phyloP scores from a whole-genome alignment of 2,329 filamentous ascomycete genomes.

The Colletotrichum karsti region DNA sequence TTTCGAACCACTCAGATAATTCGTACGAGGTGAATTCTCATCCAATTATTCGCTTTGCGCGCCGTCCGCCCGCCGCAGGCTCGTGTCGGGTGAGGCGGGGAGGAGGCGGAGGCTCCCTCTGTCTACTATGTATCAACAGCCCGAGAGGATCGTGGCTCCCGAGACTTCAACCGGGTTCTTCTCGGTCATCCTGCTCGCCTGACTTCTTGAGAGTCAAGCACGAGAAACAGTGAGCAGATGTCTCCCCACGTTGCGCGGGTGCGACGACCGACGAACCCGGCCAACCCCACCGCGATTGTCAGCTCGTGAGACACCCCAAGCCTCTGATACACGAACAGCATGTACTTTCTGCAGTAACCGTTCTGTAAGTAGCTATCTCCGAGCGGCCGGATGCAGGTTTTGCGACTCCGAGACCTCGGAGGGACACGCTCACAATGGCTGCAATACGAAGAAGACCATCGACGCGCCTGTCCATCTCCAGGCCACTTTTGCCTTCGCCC shows the following conservation, averaged over 20 bases:
- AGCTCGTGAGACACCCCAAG: slow-evolving; percentile 28
- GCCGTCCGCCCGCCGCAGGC: background rate
- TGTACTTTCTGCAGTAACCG: slow-evolving; percentile 25
- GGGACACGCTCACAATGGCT: slow-evolving; percentile 7
- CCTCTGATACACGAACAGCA: slow-evolving; percentile 24
- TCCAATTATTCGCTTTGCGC: slow-evolving; percentile 23
- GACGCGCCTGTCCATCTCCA: background rate
- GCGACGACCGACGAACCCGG: slow-evolving; percentile 19
- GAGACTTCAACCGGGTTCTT: background rate
- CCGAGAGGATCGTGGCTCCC: background rate
- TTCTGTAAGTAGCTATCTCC: slow-evolving; percentile 30
- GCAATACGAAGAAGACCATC: slow-evolving; percentile 4
- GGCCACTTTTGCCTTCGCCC: background rate
- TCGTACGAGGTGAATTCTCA: slow-evolving; percentile 18
- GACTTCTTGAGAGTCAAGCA: background rate
- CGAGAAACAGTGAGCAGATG: background rate
- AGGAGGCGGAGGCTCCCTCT: background rate
- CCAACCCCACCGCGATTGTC: slow-evolving; percentile 20
- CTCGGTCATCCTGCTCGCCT: background rate
- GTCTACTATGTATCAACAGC: background rate
- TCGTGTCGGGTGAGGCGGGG: background rate
- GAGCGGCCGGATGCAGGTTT: slow-evolving; percentile 28
- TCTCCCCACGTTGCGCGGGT: slow-evolving; percentile 9
- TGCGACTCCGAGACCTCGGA: slow-evolving; percentile 24
- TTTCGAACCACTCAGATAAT: slow-evolving; percentile 29